These are phyloP conservation scores for Phytophthora citricola DNA, from an alignment of 352 stramenopile species.

Conservation along the genomic window DNA sequence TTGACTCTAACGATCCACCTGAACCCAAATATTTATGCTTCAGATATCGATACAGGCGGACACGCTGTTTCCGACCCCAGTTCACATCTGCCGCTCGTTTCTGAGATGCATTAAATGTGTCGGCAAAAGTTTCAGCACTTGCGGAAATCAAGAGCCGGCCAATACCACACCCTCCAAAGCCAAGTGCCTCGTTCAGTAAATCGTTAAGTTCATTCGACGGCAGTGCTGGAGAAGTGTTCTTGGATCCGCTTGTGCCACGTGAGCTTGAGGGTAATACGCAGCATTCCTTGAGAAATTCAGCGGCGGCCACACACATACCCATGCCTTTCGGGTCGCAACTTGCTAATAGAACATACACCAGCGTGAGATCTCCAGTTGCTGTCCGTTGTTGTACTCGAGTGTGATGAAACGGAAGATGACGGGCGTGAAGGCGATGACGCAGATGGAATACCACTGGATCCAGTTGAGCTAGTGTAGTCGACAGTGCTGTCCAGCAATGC, in stretches of 20 bases:
- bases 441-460: slow-evolving; percentile 11
- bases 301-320: slow-evolving; percentile 73
- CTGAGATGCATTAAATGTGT: slow-evolving; percentile 76
- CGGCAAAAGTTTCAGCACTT: slow-evolving; percentile 55
- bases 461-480: slow-evolving; percentile 1
- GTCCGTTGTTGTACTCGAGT: slow-evolving; percentile 45
- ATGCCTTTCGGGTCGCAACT: slow-evolving; percentile 81
- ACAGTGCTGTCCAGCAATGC: slow-evolving; percentile 45
- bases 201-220: slow-evolving; percentile 54
- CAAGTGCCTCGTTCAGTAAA: slow-evolving; percentile 72
- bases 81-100: slow-evolving; percentile 80
- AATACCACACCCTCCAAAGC: slow-evolving; percentile 79
- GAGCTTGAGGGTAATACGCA: slow-evolving; percentile 19
- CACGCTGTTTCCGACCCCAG: slow-evolving; percentile 68
- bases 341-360: slow-evolving; percentile 76
- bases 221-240: background rate
- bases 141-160: slow-evolving; percentile 54
- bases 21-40: slow-evolving; percentile 69
- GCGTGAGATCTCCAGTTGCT: slow-evolving; percentile 77
- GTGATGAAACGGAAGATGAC: slow-evolving; percentile 25
- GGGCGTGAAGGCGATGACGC: slow-evolving; percentile 9
- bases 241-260: slow-evolving; percentile 4
- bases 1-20: slow-evolving; percentile 23
- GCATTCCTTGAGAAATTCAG: slow-evolving; percentile 81
- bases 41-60: slow-evolving; percentile 65